Evolutionary conservation across 2,329 filamentous ascomycete genomes (phyloP), one percentile per base, ranked within the genome.

Genomic region (Zelopaecilomyces penicillatus): DNA sequence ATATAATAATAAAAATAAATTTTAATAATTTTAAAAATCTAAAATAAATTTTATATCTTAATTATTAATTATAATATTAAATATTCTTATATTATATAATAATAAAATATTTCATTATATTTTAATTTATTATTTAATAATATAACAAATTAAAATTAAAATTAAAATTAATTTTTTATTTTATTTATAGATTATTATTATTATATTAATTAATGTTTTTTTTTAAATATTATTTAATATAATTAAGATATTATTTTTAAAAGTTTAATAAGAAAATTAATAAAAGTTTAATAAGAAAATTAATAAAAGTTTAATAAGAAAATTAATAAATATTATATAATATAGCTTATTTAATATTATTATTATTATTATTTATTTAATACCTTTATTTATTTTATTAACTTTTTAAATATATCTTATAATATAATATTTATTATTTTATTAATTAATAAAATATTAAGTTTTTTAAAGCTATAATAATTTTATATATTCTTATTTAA

Each of bases 401-500:
- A 12, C 8, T 29, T 31, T 32, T 41, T 41, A 4, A 41, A 41
- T 41, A 31, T 42, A 30, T 12, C 12, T 33, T 43, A 12, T 37
- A 34, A n/a, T 34, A 19, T 33, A 8, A 35, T n/a, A 9, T 27
- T 27, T 6, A 27, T 12, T 34, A 34, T 34, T 8, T 34, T 34
- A 8, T 8, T 8, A 34, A 8, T n/a, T 44, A 10, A 6, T 28
- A 8, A 36, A 19, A 40, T 35, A 28, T 38, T 30, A 37, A 30
- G 30, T 27, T 19, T 9, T 7, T 37, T 31, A 19, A 10, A 43
- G 30, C 27, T 37, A 19, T 9, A 43, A 26, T 11, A 37, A 26
- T 37, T 42, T 43, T 40, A 46, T 46, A 40, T 43, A 12, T 39
- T 39, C 32, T 26, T 12, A 32, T 42, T 28, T 28, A 37, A 31